These are phyloP conservation scores for Pestalotiopsis fici DNA, from an alignment of 2,329 filamentous ascomycete genomes.

Conservation along the genomic window DNA sequence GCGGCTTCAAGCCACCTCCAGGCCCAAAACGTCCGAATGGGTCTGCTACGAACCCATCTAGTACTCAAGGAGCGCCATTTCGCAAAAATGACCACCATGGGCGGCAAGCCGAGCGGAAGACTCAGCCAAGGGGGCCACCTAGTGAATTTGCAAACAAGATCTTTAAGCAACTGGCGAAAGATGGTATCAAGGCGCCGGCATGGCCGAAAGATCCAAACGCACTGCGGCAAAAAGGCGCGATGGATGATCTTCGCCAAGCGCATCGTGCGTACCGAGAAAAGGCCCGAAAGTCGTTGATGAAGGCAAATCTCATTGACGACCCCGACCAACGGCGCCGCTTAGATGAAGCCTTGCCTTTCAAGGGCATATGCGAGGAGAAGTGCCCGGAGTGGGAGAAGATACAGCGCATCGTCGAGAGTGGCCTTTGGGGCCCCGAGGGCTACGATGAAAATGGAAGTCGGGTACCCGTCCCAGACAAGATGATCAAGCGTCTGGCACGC, in stretches of 20 bases:
- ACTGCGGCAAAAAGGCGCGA: conserved; percentile 47
- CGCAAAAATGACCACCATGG: background rate
- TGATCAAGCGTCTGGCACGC: conserved; percentile 69
- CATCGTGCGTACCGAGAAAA: conserved; percentile 59
- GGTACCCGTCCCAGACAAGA: conserved; percentile 51
- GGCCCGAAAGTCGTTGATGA: conserved; percentile 58
- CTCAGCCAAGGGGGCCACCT: background rate
- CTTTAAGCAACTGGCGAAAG: conserved; percentile 52
- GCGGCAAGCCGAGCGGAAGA: background rate
- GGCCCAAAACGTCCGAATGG: background rate
- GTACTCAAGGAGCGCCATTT: background rate
- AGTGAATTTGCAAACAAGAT: conserved; percentile 47
- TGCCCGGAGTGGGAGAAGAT: conserved; percentile 69
- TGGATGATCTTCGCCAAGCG: conserved; percentile 56
- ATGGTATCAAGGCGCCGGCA: conserved; percentile 53
- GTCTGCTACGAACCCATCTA: background rate
- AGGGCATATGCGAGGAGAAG: conserved; percentile 70
- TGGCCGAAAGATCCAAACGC: conserved; percentile 60
- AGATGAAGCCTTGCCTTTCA: conserved; percentile 66
- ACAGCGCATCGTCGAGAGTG: conserved; percentile 61
- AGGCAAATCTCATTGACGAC: conserved; percentile 63
- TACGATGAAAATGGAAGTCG: conserved; percentile 38
- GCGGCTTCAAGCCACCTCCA: background rate
- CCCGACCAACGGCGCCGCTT: conserved; percentile 63
- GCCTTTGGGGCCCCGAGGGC: conserved; percentile 59